Evolutionary conservation across 345 rosid genomes (phyloP).

Genomic region (Euclidium syriacum): DNA sequence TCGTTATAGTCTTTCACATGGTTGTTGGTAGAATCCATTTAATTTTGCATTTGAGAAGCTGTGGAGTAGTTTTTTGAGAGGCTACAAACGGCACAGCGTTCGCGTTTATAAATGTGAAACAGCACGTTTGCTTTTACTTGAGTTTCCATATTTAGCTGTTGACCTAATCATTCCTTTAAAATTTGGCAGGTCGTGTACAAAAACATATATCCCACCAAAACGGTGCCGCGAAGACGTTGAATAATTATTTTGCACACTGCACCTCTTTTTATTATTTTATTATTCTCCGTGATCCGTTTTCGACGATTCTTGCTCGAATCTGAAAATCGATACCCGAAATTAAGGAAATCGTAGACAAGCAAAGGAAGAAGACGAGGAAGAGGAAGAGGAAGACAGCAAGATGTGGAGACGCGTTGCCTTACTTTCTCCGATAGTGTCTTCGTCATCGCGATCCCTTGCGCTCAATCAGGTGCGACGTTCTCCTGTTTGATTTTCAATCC

Average conservation of each 20-base stretch:
- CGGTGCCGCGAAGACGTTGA: slow-evolving; percentile 25
- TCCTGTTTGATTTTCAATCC: neutral
- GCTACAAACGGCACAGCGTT: slow-evolving; percentile 14
- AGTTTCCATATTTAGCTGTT: neutral
- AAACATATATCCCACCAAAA: slow-evolving; percentile 21
- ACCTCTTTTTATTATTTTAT: slow-evolving; percentile 13
- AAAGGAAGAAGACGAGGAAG: slow-evolving; percentile 4
- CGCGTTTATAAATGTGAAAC: neutral
- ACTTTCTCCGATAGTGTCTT: slow-evolving; percentile 49
- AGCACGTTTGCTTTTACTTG: neutral
- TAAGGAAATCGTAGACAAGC: neutral
- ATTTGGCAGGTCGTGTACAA: slow-evolving; percentile 8
- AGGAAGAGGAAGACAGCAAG: slow-evolving; percentile 11
- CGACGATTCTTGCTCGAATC: slow-evolving; percentile 31
- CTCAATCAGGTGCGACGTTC: slow-evolving; percentile 39
- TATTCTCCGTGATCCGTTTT: slow-evolving; percentile 28
- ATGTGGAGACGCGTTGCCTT: slow-evolving; percentile 84
- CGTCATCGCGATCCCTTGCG: slow-evolving; percentile 43
- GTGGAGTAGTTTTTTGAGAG: neutral
- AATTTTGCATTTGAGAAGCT: no score
- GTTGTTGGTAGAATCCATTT: no score
- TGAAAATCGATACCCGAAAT: neutral
- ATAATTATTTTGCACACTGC: slow-evolving; percentile 12
- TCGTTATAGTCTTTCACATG: no score
- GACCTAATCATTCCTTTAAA: neutral